Base-by-base conservation (phyloP, 257 asterid genomes). In the Echium plantagineum region DNA sequence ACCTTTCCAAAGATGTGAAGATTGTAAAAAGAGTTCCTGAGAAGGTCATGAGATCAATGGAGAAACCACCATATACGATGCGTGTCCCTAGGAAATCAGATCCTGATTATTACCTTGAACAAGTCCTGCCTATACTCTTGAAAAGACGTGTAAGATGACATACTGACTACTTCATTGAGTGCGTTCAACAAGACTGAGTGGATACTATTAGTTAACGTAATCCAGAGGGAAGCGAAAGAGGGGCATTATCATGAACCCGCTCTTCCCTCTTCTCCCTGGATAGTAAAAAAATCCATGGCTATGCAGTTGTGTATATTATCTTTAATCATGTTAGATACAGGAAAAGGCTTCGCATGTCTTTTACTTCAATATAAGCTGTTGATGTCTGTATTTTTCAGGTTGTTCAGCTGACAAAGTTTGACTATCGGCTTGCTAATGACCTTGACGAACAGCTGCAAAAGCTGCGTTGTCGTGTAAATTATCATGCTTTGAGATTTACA, bases 81-180 rank as follows among this genome's bases (percentile, higher is more conserved):
- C 97, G 97, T 57, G 97, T 89, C 60, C 99, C 99, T 21, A 82
- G 99, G 71, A 93, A 83, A 72, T 93, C 97, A 8, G 99, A 93
- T 70, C 90, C 99, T 57, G 95, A 85, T 74, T 93, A 89, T 80
- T 93, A 93, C 70, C 79, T 84, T 69, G 96, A 89, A 68, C 97
- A 89, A 93, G 99, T 93, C 31, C 70, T 89, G 75, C 99, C 99
- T 56, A 77, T 84, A 69, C 87, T 93, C 62, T 58, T 78, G 80
- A 84, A 97, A 81, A 83, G 99, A 80, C 87, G 78, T 68, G 99
- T 86, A 83, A 89, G 99, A 67, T 15, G 49, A 48, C 60, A 64
- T 57, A 51, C 56, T 54, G 18, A 49, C 28, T 16, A 22, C 17
- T 60, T 51, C 55, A 16, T 9, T 5, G 15, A 15, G 32, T 55